Percentiles rank a stretch among this genome's conserved stretches.
Conservation (phyloP, 2,329 filamentous ascomycete species). For the Epichloe festucae region DNA sequence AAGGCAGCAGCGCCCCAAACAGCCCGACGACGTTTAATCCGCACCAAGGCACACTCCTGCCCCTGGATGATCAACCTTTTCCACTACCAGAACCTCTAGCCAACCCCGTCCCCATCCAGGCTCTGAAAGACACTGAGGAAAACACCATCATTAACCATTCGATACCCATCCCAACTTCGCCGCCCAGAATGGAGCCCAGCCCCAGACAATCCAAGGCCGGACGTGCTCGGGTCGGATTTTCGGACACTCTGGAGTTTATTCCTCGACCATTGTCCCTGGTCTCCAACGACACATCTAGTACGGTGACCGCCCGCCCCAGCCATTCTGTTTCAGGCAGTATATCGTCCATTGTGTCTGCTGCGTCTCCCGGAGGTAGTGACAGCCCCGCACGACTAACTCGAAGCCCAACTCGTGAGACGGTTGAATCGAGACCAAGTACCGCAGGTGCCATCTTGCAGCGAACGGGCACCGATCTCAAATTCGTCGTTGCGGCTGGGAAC, state of each 20-base stretch:
- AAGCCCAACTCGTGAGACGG: conserved; percentile 27
- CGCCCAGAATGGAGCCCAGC: conserved; percentile 6
- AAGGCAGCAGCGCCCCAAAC: conserved; percentile 51
- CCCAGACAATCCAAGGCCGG: conserved; percentile 21
- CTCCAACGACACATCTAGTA: conserved; percentile 74
- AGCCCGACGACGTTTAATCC: conserved; percentile 39
- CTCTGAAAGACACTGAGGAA: not conserved
- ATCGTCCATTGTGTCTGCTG: conserved; percentile 59
- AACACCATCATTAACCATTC: conserved; percentile 2
- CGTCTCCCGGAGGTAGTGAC: conserved; percentile 29
- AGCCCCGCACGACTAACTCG: conserved; percentile 23
- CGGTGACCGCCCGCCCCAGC: conserved; percentile 52
- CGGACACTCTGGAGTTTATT: conserved; percentile 72
- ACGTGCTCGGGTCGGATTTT: conserved; percentile 65
- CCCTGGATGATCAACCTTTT: conserved; percentile 8
- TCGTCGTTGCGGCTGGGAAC: conserved; percentile 7
- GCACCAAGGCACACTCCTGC: conserved; percentile 10
- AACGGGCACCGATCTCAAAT: conserved; percentile 10
- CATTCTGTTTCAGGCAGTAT: conserved; percentile 71
- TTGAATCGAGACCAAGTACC: conserved; percentile 50
- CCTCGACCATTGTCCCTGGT: conserved; percentile 71
- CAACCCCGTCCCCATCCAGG: not conserved
- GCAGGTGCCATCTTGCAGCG: conserved; percentile 57
- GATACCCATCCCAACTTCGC: conserved; percentile 4
- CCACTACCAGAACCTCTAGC: conserved; percentile 5